A percentile compares a stretch with the other conserved stretches of the same genome.
Conservation (phyloP, 1,284 basidiomycete genomes). For the Butyriboletus regius region DNA sequence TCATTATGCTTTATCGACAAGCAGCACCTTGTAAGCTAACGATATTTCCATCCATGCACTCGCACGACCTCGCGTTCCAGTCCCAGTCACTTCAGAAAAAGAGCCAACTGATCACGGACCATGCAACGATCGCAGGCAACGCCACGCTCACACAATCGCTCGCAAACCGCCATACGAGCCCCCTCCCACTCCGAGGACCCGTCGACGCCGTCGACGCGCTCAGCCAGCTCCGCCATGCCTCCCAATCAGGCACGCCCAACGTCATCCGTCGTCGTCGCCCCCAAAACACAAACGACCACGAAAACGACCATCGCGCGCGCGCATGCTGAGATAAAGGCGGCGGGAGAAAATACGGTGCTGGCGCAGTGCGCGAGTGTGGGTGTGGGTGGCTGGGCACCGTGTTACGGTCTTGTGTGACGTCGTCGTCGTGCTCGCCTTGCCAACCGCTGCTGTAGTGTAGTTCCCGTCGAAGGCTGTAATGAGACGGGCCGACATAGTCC, state of each 20-base stretch:
- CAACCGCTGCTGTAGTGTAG: conserved; percentile 31
- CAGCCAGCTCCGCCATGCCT: conserved; percentile 4
- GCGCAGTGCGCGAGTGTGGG: neutral
- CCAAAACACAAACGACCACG: conserved; percentile 38
- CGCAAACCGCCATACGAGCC: conserved; percentile 20
- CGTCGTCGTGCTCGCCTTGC: conserved; percentile 18
- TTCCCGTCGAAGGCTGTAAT: conserved; percentile 44
- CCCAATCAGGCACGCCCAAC: conserved; percentile 33
- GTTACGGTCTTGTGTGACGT: neutral
- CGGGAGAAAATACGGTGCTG: conserved; percentile 23
- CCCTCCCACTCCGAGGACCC: neutral
- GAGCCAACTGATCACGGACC: conserved; percentile 26
- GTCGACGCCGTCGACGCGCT: neutral
- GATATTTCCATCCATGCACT: neutral
- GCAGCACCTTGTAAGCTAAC: neutral
- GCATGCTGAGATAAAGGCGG: conserved; percentile 19
- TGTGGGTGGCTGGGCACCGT: neutral
- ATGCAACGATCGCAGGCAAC: conserved; percentile 23
- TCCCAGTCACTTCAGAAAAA: conserved; percentile 18
- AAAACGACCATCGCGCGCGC: conserved; percentile 13
- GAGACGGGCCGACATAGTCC: conserved; percentile 17
- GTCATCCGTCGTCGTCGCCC: conserved; percentile 40
- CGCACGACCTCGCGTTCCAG: too few species aligned
- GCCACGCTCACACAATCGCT: conserved; percentile 24
- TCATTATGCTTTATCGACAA: conserved; percentile 5